phyloP scores from a whole-genome alignment of 805 yeast species.

The Lachancea sp. region DNA sequence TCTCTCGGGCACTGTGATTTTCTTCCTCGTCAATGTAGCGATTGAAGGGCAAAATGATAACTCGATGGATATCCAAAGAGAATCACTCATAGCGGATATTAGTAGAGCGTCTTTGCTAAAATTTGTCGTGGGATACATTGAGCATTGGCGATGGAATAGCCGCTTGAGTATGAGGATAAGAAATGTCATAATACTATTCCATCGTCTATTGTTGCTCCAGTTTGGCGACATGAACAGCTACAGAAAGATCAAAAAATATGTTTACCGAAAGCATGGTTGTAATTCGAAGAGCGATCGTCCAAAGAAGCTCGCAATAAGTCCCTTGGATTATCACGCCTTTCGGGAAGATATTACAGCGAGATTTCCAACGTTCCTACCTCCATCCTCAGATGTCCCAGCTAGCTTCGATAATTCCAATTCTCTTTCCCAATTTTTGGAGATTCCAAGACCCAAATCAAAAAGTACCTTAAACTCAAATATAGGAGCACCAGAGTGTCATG shows the following conservation, averaged over 20 bases:
- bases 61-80: constrained; percentile 1
- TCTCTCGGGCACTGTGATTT: constrained; percentile 25
- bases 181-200: constrained; percentile 46
- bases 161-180: constrained; percentile 44
- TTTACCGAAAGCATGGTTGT: constrained; percentile 38
- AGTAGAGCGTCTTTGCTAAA: constrained; percentile 36
- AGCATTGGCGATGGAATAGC: constrained; percentile 59
- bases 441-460: constrained; percentile 44
- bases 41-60: constrained; percentile 18
- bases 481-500: constrained; percentile 31
- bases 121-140: constrained; percentile 45
- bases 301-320: constrained; percentile 51
- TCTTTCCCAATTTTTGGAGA: constrained; percentile 52
- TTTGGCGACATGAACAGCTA: constrained; percentile 52
- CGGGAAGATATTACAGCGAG: constrained; percentile 67
- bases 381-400: constrained; percentile 42
- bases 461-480: constrained; percentile 27
- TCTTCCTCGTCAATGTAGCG: constrained; percentile 17
- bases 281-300: constrained; percentile 12
- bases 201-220: constrained; percentile 49
- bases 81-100: constrained; percentile 12
- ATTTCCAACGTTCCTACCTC: constrained; percentile 64
- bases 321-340: constrained; percentile 78
- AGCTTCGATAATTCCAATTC: constrained; percentile 46
- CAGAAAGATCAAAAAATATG: constrained; percentile 40